Evolutionary conservation across 805 yeast species (phyloP).

Genomic region (Lipomyces sp.): DNA sequence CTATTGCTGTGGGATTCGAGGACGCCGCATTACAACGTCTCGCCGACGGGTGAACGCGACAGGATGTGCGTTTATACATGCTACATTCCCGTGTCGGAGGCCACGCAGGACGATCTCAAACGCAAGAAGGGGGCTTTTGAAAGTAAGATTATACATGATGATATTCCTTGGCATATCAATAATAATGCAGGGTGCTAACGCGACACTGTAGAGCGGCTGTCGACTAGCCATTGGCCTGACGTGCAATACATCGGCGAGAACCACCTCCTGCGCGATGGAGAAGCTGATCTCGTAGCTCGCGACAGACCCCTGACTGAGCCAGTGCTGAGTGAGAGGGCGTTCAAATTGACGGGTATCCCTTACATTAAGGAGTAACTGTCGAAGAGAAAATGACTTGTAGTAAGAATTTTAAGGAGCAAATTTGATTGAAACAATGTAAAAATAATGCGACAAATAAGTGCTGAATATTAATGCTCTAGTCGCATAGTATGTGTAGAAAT

Average conservation of each 20-base stretch:
- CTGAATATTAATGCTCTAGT: too few relatives aligned
- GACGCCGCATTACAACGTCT: slow-evolving; percentile 12
- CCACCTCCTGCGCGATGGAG: slow-evolving; percentile 6
- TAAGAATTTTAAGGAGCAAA: background rate
- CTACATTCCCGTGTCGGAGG: slow-evolving; percentile 12
- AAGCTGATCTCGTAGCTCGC: slow-evolving; percentile 6
- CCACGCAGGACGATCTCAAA: slow-evolving; percentile 16
- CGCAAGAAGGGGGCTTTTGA: slow-evolving; percentile 14
- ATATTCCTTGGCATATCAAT: too few relatives aligned
- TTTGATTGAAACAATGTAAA: background rate
- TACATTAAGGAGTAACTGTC: slow-evolving; percentile 19
- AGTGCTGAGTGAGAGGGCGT: slow-evolving; percentile 10
- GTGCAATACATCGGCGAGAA: slow-evolving; percentile 2
- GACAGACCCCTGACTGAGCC: slow-evolving; percentile 9
- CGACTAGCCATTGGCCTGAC: slow-evolving; percentile 19
- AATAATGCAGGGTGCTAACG: background rate
- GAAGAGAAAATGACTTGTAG: too few relatives aligned
- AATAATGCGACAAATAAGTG: background rate
- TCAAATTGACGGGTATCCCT: slow-evolving; percentile 16
- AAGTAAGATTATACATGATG: too few relatives aligned
- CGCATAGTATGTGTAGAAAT: background rate
- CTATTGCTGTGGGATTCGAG: slow-evolving; percentile 20
- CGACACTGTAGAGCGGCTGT: background rate
- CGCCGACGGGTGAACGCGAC: slow-evolving; percentile 3
- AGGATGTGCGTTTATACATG: slow-evolving; percentile 12